Conservation (phyloP, 768 basidiomycete species). For the Lentinula lateritia region DNA sequence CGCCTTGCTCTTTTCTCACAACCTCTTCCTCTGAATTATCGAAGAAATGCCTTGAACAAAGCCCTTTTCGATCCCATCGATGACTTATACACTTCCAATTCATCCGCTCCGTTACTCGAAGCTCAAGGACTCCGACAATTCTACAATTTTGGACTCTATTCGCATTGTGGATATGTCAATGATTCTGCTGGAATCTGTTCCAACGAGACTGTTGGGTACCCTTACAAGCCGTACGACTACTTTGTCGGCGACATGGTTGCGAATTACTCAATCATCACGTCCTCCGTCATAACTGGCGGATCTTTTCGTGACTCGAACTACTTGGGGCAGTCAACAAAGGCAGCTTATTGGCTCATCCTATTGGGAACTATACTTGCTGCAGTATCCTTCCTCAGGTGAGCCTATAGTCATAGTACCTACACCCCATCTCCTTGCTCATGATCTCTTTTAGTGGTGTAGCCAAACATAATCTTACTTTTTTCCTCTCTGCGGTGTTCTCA, state of each 20-base stretch:
- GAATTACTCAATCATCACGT: conserved; percentile 56
- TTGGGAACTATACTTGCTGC: conserved; percentile 65
- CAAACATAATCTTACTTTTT: conserved; percentile 60
- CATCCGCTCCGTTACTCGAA: conserved; percentile 52
- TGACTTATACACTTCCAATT: conserved; percentile 63
- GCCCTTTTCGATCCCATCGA: conserved; percentile 53
- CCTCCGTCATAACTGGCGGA: conserved; percentile 43
- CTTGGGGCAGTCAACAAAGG: conserved; percentile 57
- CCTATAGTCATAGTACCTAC: conserved; percentile 8
- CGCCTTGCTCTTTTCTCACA: conserved; percentile 15
- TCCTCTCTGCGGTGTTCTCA: conserved; percentile 61
- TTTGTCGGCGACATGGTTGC: conserved; percentile 62
- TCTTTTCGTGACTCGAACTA: conserved; percentile 59
- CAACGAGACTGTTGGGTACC: conserved; percentile 50
- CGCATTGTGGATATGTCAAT: conserved; percentile 69
- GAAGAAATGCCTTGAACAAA: conserved; percentile 44
- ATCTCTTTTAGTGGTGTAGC: conserved; percentile 49
- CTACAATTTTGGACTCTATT: conserved; percentile 80
- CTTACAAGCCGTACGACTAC: conserved; percentile 59
- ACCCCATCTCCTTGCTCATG: conserved; percentile 4
- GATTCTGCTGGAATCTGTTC: conserved; percentile 57
- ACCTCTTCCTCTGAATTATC: conserved; percentile 5
- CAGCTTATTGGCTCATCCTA: conserved; percentile 72
- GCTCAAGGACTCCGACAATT: conserved; percentile 58
- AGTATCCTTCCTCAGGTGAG: conserved; percentile 64